Base-by-base conservation (phyloP, 768 basidiomycete genomes). In the Termitomyces sp. region DNA sequence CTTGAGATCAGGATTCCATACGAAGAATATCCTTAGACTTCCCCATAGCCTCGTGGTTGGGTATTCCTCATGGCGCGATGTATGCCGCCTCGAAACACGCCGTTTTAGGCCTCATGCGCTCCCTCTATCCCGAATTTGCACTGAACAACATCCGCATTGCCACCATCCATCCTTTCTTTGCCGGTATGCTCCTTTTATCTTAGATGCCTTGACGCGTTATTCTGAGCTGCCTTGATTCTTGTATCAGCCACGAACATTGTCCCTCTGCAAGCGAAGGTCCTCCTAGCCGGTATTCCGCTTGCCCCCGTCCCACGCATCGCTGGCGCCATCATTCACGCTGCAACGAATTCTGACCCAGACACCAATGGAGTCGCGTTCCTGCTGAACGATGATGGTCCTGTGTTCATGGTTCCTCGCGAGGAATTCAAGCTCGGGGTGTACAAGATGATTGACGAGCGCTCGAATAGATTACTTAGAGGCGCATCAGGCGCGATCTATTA, bases 81-180 rank as follows among this genome's bases (percentile, higher is more conserved):
- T 84, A 84, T 62, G 67, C 71, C 7, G 78, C 76, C 15, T 77
- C 83, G 12, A 84, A 83, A 61, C 82, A 82, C 56, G 81, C 73
- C 33, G 64, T 83, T 7, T 67, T 83, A 6, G 82, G 81, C 10
- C 52, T 83, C 31, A 78, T 82, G 78, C 73, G 80, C 16, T 71
- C 78, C 11, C 65, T 84, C 9, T 64, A 74, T 56, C 69, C 68
- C 35, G 62, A 66, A 40, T 64, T 74, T n/a, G 61, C 65, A 11
- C 10, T 60, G 5, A 60, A 72, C 42, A 70, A 73, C 20, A 76
- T 82, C 60, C 69, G 80, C 27, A 66, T 81, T 20, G 74, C 69
- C 7, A 71, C 70, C 50, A 73, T 83, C 27, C 78, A 81, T 54
- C 82, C 82, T 0, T 83, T 74, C 64, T 83, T 82, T 57, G 78